Evolutionary conservation across 2,329 filamentous ascomycete genomes (phyloP), one percentile per base, ranked within the genome.

Genomic region (Talaromyces atroroseus): DNA sequence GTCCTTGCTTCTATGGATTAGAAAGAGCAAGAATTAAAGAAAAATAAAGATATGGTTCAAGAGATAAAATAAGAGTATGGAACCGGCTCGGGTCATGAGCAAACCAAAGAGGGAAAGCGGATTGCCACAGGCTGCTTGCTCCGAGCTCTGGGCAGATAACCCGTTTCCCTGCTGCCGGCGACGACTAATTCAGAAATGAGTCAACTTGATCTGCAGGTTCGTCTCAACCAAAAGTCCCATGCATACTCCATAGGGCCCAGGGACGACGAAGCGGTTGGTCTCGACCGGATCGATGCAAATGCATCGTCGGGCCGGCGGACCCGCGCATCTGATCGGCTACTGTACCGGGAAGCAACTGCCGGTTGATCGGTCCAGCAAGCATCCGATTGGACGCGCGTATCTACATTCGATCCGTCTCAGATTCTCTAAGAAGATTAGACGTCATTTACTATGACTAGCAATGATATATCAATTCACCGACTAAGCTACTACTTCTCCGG

Each of bases 271-370:
- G 34, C 54, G 54, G 54, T 40, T 18, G 44, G 16, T 16, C 18
- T 20, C 54, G 44, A 57, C 55, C 55, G 55, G 55, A 47, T 57
- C 34, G n/a, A 6, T 16, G 34, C 29, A 18, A 32, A 26, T 8
- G 2, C n/a, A n/a, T 12, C 38, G 26, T 50, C 56, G 56, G 51
- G 23, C 56, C 56, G 56, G 56, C 36, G 26, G 46, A 23, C 10
- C 56, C 56, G 56, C 38, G 46, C 18, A 16, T 46, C 20, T 49
- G 21, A 49, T 58, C 54, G 56, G 56, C 56, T 51, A 45, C 56
- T 51, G 51, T 51, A 45, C 56, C 56, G 51, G 56, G 29, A 58
- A 34, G 34, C 6, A 36, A 24, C 23, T 47, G 36, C 56, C 56
- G 56, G 56, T 58, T 36, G 34, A 32, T 48, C 44, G 21, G 34